Evolutionary conservation across 2,329 filamentous ascomycete species (phyloP), one percentile per base, ranked within the genome.

Genomic region (Fusarium graminum): DNA sequence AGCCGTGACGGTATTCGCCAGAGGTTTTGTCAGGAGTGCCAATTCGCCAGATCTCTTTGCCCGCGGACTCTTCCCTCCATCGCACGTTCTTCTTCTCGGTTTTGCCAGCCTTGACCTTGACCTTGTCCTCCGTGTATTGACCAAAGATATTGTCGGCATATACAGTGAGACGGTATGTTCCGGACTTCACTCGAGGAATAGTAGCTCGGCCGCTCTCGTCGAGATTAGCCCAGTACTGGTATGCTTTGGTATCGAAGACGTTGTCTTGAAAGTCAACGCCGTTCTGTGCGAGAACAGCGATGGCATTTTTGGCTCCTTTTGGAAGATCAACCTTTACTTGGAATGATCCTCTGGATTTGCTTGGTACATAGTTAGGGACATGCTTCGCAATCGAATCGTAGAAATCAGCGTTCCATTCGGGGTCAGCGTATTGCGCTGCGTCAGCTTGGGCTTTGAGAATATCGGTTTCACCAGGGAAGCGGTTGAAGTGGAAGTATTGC

Each of bases 81-180:
- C 67, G 75, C 1, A 79, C 79, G 19, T 75, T 71, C 5, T 76
- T 79, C 12, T 74, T 79, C 6, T 77, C 79, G 3, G 56, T 63
- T 54, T 67, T 72, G 3, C 69, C 80, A 0, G 82, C 77, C 7
- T 72, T 72, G 7, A 88, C 73, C 3, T 76, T 74, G 22, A 83
- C 65, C 38, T 80, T 77, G 56, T 90, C 87, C 60, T 85, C 80
- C 2, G 80, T 75, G 67, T 82, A 88, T 65, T 89, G 81, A 1
- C 88, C 87, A 59, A 90, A 90, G 39, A 90, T 80, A 0, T 83
- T 84, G 12, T 86, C 83, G 0, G 87, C 88, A 66, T 89, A 90
- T 29, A 90, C 76, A 2, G 88, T 90, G 9, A 90, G 76, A 4
- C 87, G 81, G 74, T 90, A 90, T 1, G 79, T 85, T 7, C 86